Base-by-base conservation (phyloP, 768 basidiomycete species). In the Tricholoma terreum region DNA sequence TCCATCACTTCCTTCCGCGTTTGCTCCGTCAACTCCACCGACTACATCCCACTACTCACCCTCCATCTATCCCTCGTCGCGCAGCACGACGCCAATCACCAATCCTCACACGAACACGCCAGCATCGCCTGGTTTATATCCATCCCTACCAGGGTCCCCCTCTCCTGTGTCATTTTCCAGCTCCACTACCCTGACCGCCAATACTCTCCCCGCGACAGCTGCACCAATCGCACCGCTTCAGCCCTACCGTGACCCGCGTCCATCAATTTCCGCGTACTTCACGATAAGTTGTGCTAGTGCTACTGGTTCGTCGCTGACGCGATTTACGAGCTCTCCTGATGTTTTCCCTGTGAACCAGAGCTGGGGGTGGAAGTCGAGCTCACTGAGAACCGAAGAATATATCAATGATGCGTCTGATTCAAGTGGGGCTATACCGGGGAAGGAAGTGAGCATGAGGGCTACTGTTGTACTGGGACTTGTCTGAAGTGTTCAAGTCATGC, bases 361-460 rank as follows among this genome's bases (percentile, higher is more conserved):
- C 60, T 96, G 93, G 94, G 94, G 94, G 0, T 95, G 94, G 94
- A 94, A 93, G 74, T 77, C 78, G 12, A 80, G 79, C 57, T 75
- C 79, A 11, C 61, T 80, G 57, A 67, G 72, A 68, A 78, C 76
- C 17, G 82, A 84, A 53, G 83, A 80, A 55, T 77, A 80, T 63
- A 65, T 75, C 58, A 73, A 81, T 59, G 66, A 70, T 57, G 62
- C 63, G 22, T 60, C 65, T 11, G 50, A 69, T 2, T 66, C 58
- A 19, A 61, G 56, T 24, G 59, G 49, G 15, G 4, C 58, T 12
- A 24, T 55, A 17, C 66, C 67, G 52, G 65, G 71, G n/a, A 76
- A 75, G 62, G 76, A 85, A 60, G 75, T 83, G 27, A 91, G 92
- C 64, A 66, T 95, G 62, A 75, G 92, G 56, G 91, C 89, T 34